A percentile compares a stretch with the other conserved stretches of the same genome.
These are phyloP conservation scores for Cyclotella kingstonii DNA, from an alignment of 108 stramenopile genomes.

Conservation along the genomic window DNA sequence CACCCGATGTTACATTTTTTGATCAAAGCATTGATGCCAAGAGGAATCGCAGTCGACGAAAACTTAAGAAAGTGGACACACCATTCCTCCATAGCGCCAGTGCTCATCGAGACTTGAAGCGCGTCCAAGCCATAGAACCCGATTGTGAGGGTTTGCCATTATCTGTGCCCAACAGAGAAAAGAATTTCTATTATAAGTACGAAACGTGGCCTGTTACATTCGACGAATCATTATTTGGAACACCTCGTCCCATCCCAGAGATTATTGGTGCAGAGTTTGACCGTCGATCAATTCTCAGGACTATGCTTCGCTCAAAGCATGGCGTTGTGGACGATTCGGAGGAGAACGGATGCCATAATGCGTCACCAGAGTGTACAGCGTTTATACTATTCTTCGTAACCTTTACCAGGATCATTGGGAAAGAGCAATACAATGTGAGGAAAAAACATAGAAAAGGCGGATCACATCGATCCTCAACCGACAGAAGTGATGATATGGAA, in stretches of 20 bases:
- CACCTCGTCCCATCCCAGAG: conserved; percentile 69
- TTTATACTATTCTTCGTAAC: conserved; percentile 76
- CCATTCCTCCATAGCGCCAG: conserved; percentile 75
- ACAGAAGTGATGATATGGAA: conserved; percentile 55
- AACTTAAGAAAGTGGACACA: conserved; percentile 74
- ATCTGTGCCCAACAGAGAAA: conserved; percentile 14
- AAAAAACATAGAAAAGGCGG: conserved; percentile 6
- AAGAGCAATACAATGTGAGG: conserved; percentile 31
- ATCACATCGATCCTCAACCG: not conserved
- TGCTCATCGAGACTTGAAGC: conserved; percentile 67
- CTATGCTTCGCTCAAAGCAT: conserved; percentile 43
- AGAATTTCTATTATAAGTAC: conserved; percentile 58
- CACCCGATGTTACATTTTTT: conserved; percentile 84
- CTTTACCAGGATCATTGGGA: conserved; percentile 68
- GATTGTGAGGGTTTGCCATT: conserved; percentile 22
- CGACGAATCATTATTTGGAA: conserved; percentile 48
- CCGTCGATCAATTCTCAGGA: conserved; percentile 54
- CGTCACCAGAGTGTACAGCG: conserved; percentile 56
- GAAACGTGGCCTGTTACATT: conserved; percentile 69
- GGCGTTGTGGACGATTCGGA: conserved; percentile 10
- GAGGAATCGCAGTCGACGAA: conserved; percentile 70
- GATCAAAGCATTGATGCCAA: conserved; percentile 88
- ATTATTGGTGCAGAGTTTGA: conserved; percentile 81
- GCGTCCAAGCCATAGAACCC: conserved; percentile 65
- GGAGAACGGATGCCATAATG: conserved; percentile 42